Percentiles rank a stretch among this genome's conserved stretches.
Evolutionary conservation across 2,329 filamentous ascomycete genomes (phyloP).

Genomic region (Claviceps pusilla): DNA sequence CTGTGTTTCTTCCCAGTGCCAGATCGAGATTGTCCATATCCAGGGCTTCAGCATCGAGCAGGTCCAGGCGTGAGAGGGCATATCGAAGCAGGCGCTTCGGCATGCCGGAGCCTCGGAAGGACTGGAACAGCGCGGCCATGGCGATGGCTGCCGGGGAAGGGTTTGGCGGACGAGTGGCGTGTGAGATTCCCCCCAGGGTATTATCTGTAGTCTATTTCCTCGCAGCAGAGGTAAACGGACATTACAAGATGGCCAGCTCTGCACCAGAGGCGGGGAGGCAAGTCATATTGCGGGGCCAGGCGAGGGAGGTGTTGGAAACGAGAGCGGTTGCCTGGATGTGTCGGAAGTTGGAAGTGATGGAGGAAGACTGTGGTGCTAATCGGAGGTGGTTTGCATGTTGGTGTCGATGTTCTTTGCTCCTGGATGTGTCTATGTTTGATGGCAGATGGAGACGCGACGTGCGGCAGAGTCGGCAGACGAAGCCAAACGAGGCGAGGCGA

Average conservation of each 20-base stretch:
- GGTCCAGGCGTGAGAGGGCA: slow-evolving; percentile 65
- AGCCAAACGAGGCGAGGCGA: neutral
- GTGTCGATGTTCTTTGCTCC: neutral
- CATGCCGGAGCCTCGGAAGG: slow-evolving; percentile 53
- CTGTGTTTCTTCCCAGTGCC: slow-evolving; percentile 64
- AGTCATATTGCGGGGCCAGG: slow-evolving; percentile 17
- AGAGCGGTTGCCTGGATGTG: neutral
- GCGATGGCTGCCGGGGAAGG: slow-evolving; percentile 9
- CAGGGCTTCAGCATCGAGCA: slow-evolving; percentile 75
- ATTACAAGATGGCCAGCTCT: slow-evolving; percentile 20
- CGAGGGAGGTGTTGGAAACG: neutral
- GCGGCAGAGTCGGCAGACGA: neutral
- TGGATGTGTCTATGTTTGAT: neutral
- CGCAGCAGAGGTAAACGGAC: slow-evolving; percentile 6
- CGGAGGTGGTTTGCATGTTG: neutral
- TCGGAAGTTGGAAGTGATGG: neutral
- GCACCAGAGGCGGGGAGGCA: slow-evolving; percentile 19
- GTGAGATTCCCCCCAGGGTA: neutral
- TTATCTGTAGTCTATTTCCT: slow-evolving; percentile 1
- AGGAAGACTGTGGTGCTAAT: neutral
- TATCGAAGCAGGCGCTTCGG: slow-evolving; percentile 83
- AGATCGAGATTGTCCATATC: slow-evolving; percentile 79
- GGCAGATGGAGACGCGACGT: neutral
- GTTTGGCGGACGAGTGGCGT: neutral
- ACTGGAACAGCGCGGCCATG: slow-evolving; percentile 62